A percentile compares a stretch with the other conserved stretches of the same genome.
Evolutionary conservation across 2,329 filamentous ascomycete species (phyloP).

Genomic region (Trichoderma guizhouense): DNA sequence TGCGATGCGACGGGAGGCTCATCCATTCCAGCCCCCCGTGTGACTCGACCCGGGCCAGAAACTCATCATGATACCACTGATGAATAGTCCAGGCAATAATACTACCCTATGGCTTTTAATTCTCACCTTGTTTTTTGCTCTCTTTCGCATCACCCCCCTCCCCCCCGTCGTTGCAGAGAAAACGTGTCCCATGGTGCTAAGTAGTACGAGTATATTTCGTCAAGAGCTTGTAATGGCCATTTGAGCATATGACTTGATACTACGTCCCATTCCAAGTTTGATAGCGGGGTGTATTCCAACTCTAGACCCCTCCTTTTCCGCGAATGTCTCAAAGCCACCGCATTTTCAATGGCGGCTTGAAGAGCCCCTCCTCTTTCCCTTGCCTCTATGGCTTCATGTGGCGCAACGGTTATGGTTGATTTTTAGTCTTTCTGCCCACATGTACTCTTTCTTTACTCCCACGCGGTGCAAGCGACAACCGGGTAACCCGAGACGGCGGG

Average conservation of each 20-base stretch:
- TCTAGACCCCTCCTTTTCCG: background rate
- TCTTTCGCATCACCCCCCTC: background rate
- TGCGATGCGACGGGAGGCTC: conserved; percentile 1
- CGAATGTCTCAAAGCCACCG: conserved; percentile 9
- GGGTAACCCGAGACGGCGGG: conserved; percentile 5
- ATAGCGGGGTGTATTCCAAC: background rate
- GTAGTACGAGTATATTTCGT: background rate
- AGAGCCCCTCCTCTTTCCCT: background rate
- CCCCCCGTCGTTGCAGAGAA: background rate
- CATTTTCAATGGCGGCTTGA: background rate
- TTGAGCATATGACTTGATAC: background rate
- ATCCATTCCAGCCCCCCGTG: background rate
- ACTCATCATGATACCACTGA: conserved; percentile 3
- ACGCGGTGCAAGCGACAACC: background rate
- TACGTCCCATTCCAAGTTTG: background rate
- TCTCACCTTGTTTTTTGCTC: background rate
- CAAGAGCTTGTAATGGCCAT: background rate
- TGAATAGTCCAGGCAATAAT: background rate
- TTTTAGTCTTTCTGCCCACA: background rate
- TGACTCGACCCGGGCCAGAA: background rate
- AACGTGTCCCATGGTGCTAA: background rate
- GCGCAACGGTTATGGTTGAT: background rate
- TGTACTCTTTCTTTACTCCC: background rate
- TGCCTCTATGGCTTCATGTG: conserved; percentile 1
- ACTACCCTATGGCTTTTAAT: background rate